These are phyloP conservation scores for Barnettozyma sp. DNA, from an alignment of 805 yeast species.

Conservation along the genomic window DNA sequence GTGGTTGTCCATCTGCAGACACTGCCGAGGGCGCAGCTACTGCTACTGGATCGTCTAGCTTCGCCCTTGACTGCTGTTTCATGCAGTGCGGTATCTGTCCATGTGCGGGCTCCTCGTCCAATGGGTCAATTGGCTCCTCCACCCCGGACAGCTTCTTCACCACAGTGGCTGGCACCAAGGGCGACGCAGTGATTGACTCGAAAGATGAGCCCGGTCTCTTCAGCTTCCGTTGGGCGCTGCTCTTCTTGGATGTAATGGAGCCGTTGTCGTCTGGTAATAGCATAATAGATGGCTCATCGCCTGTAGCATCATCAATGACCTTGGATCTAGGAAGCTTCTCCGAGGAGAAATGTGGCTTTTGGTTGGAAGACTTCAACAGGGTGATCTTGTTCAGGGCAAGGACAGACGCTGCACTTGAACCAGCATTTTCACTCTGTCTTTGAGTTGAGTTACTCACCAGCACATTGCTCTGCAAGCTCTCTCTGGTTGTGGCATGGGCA, in stretches of 20 bases:
- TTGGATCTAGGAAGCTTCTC: slow-evolving; percentile 65
- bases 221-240: too few relatives aligned
- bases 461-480: too few relatives aligned
- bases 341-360: slow-evolving; percentile 60
- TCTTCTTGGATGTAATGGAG: neutral
- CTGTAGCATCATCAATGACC: slow-evolving; percentile 60
- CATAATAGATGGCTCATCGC: slow-evolving; percentile 57
- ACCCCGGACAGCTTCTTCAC: neutral
- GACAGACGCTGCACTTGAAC: slow-evolving; percentile 8
- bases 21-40: neutral
- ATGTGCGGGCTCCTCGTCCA: neutral
- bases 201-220: too few relatives aligned
- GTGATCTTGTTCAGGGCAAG: slow-evolving; percentile 12
- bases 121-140: slow-evolving; percentile 8
- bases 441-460: too few relatives aligned
- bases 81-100: too few relatives aligned
- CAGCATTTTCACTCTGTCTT: too few relatives aligned
- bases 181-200: slow-evolving; percentile 1
- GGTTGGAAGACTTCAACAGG: slow-evolving; percentile 18
- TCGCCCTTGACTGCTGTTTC: slow-evolving; percentile 1
- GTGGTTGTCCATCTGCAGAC: slow-evolving; percentile 1
- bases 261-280: slow-evolving; percentile 42
- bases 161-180: slow-evolving; percentile 2
- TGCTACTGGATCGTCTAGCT: slow-evolving; percentile 1
- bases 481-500: too few relatives aligned